These are phyloP conservation scores for Aspergillus sclerotialis DNA, from an alignment of 2,329 filamentous ascomycete species.

Conservation along the genomic window DNA sequence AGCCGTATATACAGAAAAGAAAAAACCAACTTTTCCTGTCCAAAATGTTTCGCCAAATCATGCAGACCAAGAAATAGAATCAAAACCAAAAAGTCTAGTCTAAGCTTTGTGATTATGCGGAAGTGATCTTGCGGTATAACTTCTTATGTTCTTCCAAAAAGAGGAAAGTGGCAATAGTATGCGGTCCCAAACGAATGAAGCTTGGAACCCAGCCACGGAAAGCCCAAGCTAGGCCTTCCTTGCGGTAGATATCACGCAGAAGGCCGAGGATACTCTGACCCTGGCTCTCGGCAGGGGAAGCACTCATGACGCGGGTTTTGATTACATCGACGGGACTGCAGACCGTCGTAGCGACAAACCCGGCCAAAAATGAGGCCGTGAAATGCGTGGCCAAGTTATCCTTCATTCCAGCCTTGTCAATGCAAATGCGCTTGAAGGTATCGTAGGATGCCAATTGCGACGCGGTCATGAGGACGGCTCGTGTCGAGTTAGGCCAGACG, in stretches of 20 bases:
- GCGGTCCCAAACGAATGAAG: conserved; percentile 58
- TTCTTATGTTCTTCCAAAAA: conserved; percentile 65
- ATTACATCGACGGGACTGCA: conserved; percentile 62
- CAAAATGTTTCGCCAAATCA: conserved; percentile 11
- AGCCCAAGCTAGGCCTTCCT: conserved; percentile 57
- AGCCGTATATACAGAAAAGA: conserved; percentile 4
- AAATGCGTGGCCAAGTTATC: conserved; percentile 58
- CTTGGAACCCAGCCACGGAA: conserved; percentile 63
- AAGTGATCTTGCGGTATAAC: conserved; percentile 44
- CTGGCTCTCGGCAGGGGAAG: conserved; percentile 35
- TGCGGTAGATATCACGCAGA: conserved; percentile 47
- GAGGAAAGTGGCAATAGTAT: conserved; percentile 60
- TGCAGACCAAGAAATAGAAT: conserved; percentile 10
- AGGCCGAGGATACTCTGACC: conserved; percentile 41
- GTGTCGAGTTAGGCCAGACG: conserved; percentile 56
- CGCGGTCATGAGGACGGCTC: conserved; percentile 60
- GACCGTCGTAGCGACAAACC: conserved; percentile 61
- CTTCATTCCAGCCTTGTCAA: conserved; percentile 45
- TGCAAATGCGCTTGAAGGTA: conserved; percentile 53
- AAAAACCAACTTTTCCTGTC: conserved; percentile 6
- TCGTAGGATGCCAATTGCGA: conserved; percentile 60
- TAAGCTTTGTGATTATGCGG: conserved; percentile 50
- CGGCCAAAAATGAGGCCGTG: conserved; percentile 53
- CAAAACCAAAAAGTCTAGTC: conserved; percentile 5
- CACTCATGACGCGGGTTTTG: conserved; percentile 60